A percentile compares a stretch with the other conserved stretches of the same genome.
These are phyloP conservation scores for Aspergillus mulundensis DNA, from an alignment of 495 filamentous ascomycete species.

Conservation along the genomic window DNA sequence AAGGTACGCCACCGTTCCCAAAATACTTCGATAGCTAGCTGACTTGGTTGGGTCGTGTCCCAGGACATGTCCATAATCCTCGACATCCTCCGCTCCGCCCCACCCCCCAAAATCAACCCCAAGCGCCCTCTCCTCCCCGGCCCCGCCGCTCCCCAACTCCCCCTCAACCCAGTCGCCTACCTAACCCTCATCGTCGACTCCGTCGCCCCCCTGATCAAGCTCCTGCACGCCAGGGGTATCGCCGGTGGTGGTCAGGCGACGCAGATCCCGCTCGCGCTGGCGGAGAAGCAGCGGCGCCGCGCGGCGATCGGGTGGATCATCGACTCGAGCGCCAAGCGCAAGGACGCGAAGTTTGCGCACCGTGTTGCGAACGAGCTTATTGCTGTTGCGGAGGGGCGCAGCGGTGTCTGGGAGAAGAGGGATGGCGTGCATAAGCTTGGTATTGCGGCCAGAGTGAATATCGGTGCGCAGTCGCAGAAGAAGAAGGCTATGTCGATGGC, in stretches of 20 bases:
- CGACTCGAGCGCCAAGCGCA: slow-evolving; percentile 68
- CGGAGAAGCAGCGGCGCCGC: slow-evolving; percentile 68
- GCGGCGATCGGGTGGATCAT: slow-evolving; percentile 84
- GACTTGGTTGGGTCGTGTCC: background rate
- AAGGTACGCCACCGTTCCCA: slow-evolving; percentile 51
- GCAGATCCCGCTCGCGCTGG: slow-evolving; percentile 75
- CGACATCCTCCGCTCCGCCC: slow-evolving; percentile 77
- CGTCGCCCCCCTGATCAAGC: slow-evolving; percentile 81
- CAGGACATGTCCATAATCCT: slow-evolving; percentile 85
- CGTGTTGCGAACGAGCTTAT: slow-evolving; percentile 85
- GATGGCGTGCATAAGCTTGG: slow-evolving; percentile 67
- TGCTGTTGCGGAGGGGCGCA: slow-evolving; percentile 80
- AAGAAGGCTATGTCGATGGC: too few species aligned
- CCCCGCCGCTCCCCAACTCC: slow-evolving; percentile 69
- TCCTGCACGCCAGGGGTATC: slow-evolving; percentile 68
- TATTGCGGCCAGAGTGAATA: slow-evolving; percentile 43
- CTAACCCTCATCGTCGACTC: slow-evolving; percentile 90
- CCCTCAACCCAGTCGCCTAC: slow-evolving; percentile 72
- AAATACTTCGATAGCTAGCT: background rate
- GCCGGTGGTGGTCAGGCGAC: slow-evolving; percentile 82
- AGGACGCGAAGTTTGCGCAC: slow-evolving; percentile 63
- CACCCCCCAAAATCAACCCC: slow-evolving; percentile 68
- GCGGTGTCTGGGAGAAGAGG: slow-evolving; percentile 76
- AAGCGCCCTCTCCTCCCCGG: slow-evolving; percentile 65
- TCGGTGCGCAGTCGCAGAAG: background rate